Percentiles rank a stretch among this genome's conserved stretches.
Evolutionary conservation across 495 filamentous ascomycete species (phyloP).

Genomic region (Xylaria acuta): DNA sequence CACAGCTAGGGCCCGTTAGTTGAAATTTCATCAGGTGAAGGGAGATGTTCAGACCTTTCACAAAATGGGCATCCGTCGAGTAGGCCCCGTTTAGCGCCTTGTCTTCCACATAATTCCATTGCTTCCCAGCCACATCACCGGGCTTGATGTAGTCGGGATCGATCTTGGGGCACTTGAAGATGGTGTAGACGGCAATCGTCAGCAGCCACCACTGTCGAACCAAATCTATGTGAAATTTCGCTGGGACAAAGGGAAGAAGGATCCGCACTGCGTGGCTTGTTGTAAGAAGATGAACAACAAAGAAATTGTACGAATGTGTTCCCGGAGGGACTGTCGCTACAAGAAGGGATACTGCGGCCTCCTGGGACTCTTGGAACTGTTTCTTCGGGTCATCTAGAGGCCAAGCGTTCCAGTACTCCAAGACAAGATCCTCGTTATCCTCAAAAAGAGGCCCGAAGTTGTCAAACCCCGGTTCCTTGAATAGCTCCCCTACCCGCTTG

Average conservation of each 20-base stretch:
- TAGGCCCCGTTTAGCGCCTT: conserved; percentile 69
- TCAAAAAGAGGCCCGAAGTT: conserved; percentile 73
- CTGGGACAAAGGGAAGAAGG: conserved; percentile 78
- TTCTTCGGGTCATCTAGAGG: conserved; percentile 64
- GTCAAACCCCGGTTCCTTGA: conserved; percentile 60
- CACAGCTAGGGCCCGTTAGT: conserved; percentile 55
- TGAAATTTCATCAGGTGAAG: background rate
- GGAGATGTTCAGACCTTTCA: conserved; percentile 62
- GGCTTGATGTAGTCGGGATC: conserved; percentile 66
- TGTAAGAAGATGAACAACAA: conserved; percentile 79
- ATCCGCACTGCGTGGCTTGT: conserved; percentile 87
- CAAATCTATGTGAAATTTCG: conserved; percentile 71
- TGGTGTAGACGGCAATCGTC: conserved; percentile 76
- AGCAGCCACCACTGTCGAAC: conserved; percentile 90
- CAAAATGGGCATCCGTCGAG: conserved; percentile 78
- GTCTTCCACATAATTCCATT: conserved; percentile 78
- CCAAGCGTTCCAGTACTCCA: conserved; percentile 92
- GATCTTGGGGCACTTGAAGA: conserved; percentile 73
- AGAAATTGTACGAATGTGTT: conserved; percentile 80
- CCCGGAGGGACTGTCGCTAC: conserved; percentile 64
- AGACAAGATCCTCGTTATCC: conserved; percentile 69
- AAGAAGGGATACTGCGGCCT: conserved; percentile 74
- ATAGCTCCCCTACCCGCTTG: conserved; percentile 63
- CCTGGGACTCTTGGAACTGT: conserved; percentile 79
- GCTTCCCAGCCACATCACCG: conserved; percentile 64